phyloP scores from a whole-genome alignment of 2,329 filamentous ascomycete genomes.

The Phaeosphaeriaceae sp. region DNA sequence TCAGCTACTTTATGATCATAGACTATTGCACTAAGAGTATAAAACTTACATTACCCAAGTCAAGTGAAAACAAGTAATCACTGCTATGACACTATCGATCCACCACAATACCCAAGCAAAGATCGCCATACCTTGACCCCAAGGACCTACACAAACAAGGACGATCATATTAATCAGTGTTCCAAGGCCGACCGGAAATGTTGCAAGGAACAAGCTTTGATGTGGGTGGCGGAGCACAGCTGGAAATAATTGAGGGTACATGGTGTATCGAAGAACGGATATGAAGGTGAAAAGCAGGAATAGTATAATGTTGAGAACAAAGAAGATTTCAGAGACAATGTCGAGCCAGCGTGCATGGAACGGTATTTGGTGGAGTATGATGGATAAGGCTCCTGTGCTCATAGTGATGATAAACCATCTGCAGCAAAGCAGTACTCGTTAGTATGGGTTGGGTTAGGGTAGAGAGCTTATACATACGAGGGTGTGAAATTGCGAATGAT shows the following conservation, averaged over 20 bases:
- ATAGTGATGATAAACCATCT: conserved; percentile 42
- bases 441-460: neutral
- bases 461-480: neutral
- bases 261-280: conserved; percentile 62
- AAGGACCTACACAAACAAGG: conserved; percentile 61
- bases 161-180: conserved; percentile 70
- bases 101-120: conserved; percentile 55
- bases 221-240: conserved; percentile 66
- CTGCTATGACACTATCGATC: conserved; percentile 48
- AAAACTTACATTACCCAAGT: conserved; percentile 55
- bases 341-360: conserved; percentile 63
- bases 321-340: conserved; percentile 51
- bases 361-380: conserved; percentile 66
- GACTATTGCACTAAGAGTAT: neutral
- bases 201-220: conserved; percentile 69
- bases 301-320: conserved; percentile 62
- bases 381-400: conserved; percentile 70
- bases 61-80: conserved; percentile 4
- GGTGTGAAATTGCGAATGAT: conserved; percentile 2
- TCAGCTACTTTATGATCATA: neutral
- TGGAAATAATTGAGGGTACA: conserved; percentile 67
- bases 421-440: neutral
- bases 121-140: conserved; percentile 59
- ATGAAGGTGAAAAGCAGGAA: conserved; percentile 61
- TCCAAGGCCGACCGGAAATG: conserved; percentile 68